These are phyloP conservation scores for Aleurites moluccanus DNA, from an alignment of 441 rosid genomes.

Conservation along the genomic window DNA sequence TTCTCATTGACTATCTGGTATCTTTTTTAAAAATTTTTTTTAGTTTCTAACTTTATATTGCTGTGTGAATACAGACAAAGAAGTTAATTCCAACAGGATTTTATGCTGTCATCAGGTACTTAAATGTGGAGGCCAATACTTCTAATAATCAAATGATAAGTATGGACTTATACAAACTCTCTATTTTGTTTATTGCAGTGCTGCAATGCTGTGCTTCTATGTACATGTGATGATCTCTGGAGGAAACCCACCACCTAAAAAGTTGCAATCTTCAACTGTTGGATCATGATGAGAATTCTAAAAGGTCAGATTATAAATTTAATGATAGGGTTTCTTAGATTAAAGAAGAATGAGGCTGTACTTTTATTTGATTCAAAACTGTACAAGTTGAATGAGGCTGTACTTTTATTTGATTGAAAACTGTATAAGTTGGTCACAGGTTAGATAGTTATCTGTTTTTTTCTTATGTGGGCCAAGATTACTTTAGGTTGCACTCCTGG, in stretches of 20 bases:
- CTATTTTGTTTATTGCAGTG: conserved; percentile 42
- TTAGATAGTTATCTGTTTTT: background rate
- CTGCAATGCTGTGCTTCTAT: conserved; percentile 81
- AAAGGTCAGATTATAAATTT: conserved; percentile 18
- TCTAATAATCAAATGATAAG: background rate
- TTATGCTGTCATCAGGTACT: conserved; percentile 60
- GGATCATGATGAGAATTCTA: conserved; percentile 33
- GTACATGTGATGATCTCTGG: conserved; percentile 73
- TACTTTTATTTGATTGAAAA: background rate
- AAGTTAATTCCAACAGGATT: conserved; percentile 65
- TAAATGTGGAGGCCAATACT: conserved; percentile 1
- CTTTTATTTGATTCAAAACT: background rate
- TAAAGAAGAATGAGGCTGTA: background rate
- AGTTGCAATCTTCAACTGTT: conserved; percentile 48
- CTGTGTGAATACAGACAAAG: conserved; percentile 61
- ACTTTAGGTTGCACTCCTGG: background rate
- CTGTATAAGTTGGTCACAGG: background rate
- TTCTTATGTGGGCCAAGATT: background rate
- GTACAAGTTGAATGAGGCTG: background rate
- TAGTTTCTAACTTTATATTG: conserved; percentile 17
- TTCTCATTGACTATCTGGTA: background rate
- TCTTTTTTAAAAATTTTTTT: background rate
- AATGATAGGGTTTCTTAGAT: background rate
- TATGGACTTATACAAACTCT: background rate
- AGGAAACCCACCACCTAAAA: conserved; percentile 96